Evolutionary conservation across 257 asterid species (phyloP).

Genomic region (Solanum arcanum): DNA sequence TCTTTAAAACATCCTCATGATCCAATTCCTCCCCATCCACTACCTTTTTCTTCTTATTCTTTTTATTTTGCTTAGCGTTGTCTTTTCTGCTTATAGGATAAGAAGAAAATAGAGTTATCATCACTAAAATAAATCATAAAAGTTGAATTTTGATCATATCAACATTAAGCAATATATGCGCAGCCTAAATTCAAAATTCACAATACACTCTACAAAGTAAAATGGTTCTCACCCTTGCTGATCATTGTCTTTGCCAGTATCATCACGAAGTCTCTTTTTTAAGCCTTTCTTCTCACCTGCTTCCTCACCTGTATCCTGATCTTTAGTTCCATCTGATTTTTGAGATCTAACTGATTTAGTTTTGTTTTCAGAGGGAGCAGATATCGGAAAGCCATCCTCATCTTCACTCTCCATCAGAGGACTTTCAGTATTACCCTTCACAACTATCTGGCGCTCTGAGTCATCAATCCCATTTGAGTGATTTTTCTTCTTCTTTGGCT

Average conservation of each 20-base stretch:
- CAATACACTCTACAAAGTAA: not conserved
- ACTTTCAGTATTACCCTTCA: constrained; percentile 22
- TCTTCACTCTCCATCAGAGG: constrained; percentile 72
- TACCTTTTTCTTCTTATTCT: constrained; percentile 49
- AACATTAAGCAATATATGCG: not conserved
- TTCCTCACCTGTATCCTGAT: constrained; percentile 15
- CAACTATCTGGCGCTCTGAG: constrained; percentile 35
- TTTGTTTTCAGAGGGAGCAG: constrained; percentile 17
- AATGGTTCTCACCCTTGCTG: constrained; percentile 31
- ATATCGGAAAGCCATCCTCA: constrained; percentile 83
- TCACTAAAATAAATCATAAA: not conserved
- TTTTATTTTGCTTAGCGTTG: constrained; percentile 39
- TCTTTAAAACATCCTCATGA: constrained; percentile 13
- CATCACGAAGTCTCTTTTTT: constrained; percentile 46
- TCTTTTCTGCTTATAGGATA: not conserved
- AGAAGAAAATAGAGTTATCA: not conserved
- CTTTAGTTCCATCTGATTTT: constrained; percentile 7
- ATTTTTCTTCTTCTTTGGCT: constrained; percentile 45
- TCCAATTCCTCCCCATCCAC: constrained; percentile 21
- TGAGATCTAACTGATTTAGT: constrained; percentile 12
- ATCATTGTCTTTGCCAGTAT: constrained; percentile 27
- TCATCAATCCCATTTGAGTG: constrained; percentile 14
- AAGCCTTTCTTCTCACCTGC: constrained; percentile 17
- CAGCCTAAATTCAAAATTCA: not conserved
- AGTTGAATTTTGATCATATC: not conserved